phyloP scores from a whole-genome alignment of 345 rosid genomes.

The Brassica carinata region DNA sequence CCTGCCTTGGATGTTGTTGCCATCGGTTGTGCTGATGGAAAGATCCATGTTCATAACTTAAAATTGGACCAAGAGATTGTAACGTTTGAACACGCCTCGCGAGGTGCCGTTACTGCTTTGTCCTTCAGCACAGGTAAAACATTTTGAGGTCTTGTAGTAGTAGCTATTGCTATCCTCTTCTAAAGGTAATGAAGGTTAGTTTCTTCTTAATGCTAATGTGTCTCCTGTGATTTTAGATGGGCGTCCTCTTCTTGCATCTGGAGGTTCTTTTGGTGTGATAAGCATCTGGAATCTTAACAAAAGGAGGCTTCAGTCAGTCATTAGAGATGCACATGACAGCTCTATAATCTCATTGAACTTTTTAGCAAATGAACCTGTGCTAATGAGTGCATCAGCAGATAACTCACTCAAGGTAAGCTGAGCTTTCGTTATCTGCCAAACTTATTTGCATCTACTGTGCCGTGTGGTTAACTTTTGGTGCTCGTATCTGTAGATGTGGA shows the following conservation, averaged over 20 bases:
- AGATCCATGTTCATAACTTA: conserved; percentile 82
- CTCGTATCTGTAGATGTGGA: conserved; percentile 71
- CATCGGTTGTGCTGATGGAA: conserved; percentile 92
- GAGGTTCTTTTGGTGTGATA: conserved; percentile 92
- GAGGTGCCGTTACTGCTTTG: conserved; percentile 85
- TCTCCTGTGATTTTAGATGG: conserved; percentile 63
- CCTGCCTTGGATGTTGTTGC: conserved; percentile 97
- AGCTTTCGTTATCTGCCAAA: not conserved
- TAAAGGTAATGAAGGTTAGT: not conserved
- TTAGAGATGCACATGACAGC: conserved; percentile 92
- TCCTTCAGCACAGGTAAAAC: conserved; percentile 78
- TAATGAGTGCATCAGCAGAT: conserved; percentile 92
- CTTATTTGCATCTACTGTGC: not conserved
- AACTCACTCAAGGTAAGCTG: conserved; percentile 84
- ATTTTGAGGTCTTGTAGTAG: not conserved
- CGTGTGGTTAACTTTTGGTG: not conserved
- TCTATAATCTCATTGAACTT: conserved; percentile 78
- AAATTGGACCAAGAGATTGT: conserved; percentile 75
- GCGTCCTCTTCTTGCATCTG: conserved; percentile 92
- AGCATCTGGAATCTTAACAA: conserved; percentile 98
- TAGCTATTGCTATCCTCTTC: conserved; percentile 6
- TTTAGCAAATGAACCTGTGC: conserved; percentile 94
- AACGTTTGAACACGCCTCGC: conserved; percentile 69
- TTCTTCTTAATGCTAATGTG: conserved; percentile 8
- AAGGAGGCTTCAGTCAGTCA: conserved; percentile 81